Base-by-base conservation (phyloP, 345 rosid genomes). In the Syzygium grande region DNA sequence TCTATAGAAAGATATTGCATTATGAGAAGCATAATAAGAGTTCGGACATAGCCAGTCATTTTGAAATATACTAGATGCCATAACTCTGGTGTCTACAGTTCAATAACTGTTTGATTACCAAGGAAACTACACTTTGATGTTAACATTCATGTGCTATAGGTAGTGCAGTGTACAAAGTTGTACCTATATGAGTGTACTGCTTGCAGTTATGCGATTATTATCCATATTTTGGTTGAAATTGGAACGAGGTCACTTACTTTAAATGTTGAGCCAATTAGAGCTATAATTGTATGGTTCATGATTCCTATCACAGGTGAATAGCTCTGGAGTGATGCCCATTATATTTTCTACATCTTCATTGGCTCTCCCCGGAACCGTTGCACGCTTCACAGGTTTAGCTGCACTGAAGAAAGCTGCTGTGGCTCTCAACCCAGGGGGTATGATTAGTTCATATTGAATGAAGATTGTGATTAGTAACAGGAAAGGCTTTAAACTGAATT, bases 291-390 rank as follows among this genome's bases (percentile, higher is more conserved):
- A 21, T 34, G 49, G 49, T 38, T 73, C 80, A 19, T 73, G 21
- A 73, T 73, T 73, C 63, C 49, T 73, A 49, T 73, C 83, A 19
- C 91, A 95, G 98, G 98, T 97, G 46, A 97, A 96, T 91, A 96
- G 99, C 91, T 94, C 99, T 85, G 99, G 99, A 53, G 99, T 97
- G 89, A 97, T 96, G 98, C 98, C 99, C 85, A 97, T 97, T 85
- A 96, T 97, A 92, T 97, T 97, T 88, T 98, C 99, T 46, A 98
- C 99, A 87, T 98, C 99, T 43, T 95, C 99, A 61, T 90, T 98
- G 59, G 97, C 99, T 88, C 99, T 98, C 87, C 99, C 99, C 1
- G 98, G 96, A 86, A 98, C 99, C 79, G 91, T 95, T 65, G 99
- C 98, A 27, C 93, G 99, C 85, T 98, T 96, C 88, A 96, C 99